Evolutionary conservation across 208 protist species (phyloP).

Genomic region (Acanthamoeba royreba): DNA sequence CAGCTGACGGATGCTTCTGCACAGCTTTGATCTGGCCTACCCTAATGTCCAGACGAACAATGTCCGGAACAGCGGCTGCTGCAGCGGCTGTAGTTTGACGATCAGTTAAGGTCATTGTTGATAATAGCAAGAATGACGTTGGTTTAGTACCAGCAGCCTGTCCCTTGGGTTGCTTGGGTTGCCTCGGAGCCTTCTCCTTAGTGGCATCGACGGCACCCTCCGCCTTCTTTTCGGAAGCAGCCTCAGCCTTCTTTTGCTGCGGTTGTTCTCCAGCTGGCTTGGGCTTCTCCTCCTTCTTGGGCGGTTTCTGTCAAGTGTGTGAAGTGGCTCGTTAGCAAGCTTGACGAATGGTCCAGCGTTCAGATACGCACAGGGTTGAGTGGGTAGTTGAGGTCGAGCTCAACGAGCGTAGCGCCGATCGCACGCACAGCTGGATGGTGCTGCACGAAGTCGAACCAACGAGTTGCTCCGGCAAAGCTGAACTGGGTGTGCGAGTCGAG

Average conservation of each 20-base stretch:
- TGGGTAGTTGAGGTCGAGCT: neutral
- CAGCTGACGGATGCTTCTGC: conserved; percentile 24
- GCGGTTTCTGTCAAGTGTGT: neutral
- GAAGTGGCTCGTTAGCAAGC: neutral
- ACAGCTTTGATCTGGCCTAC: neutral
- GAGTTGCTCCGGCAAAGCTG: neutral
- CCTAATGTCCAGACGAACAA: conserved; percentile 20
- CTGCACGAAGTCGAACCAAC: conserved; percentile 48
- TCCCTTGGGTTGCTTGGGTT: conserved; percentile 16
- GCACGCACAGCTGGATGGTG: neutral
- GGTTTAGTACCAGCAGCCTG: neutral
- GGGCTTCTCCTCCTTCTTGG: conserved; percentile 32
- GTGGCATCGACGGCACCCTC: neutral
- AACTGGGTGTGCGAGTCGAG: neutral
- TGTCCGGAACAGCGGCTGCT: neutral
- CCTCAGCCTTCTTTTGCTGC: neutral
- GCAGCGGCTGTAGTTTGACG: neutral
- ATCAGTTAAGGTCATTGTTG: neutral
- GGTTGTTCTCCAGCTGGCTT: neutral
- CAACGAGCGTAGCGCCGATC: neutral
- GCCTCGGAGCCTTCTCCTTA: neutral
- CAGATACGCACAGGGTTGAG: neutral
- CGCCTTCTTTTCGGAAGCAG: neutral
- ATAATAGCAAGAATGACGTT: neutral
- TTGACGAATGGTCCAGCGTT: neutral